Conservation (phyloP, 805 yeast genomes). For the Cyberlindnera nakhonratchasimensis region DNA sequence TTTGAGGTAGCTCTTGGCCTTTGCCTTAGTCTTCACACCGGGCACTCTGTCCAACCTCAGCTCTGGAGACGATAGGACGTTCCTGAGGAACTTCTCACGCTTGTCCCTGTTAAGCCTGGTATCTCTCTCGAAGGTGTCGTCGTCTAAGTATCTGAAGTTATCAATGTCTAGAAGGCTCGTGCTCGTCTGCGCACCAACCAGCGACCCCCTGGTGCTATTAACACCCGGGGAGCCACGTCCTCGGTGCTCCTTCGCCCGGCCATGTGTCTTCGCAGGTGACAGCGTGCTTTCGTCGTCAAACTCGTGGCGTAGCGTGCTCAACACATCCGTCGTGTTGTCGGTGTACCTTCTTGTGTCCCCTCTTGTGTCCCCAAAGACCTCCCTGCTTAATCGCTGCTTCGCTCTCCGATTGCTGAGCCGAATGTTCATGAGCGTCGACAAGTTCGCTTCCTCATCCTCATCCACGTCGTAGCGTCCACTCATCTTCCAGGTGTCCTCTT, state of each 20-base stretch:
- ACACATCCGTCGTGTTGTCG: slow-evolving; percentile 3
- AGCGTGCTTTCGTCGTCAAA: slow-evolving; percentile 9
- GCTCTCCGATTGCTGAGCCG: slow-evolving; percentile 21
- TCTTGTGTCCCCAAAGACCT: background rate
- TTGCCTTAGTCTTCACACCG: background rate
- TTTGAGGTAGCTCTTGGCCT: background rate
- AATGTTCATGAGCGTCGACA: slow-evolving; percentile 23
- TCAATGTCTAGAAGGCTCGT: slow-evolving; percentile 16
- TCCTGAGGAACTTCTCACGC: slow-evolving; percentile 17
- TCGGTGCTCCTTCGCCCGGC: background rate
- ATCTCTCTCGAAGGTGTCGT: slow-evolving; percentile 11
- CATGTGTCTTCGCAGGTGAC: slow-evolving; percentile 12
- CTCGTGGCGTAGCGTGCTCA: slow-evolving; percentile 1
- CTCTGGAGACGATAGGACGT: slow-evolving; percentile 2
- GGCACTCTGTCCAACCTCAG: background rate
- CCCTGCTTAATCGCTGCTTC: slow-evolving; percentile 14
- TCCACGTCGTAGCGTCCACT: slow-evolving; percentile 8
- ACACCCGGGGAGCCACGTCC: background rate
- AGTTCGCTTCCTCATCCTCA: slow-evolving; percentile 19
- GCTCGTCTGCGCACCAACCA: slow-evolving; percentile 2
- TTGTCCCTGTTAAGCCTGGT: slow-evolving; percentile 14
- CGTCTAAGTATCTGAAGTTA: slow-evolving; percentile 18
- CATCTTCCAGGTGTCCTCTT: too few relatives aligned
- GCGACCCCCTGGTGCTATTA: background rate
- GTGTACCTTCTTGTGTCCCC: background rate